A percentile compares a stretch with the other conserved stretches of the same genome.
Conservation (phyloP, 306 rosid species). For the Castanea mollissima region DNA sequence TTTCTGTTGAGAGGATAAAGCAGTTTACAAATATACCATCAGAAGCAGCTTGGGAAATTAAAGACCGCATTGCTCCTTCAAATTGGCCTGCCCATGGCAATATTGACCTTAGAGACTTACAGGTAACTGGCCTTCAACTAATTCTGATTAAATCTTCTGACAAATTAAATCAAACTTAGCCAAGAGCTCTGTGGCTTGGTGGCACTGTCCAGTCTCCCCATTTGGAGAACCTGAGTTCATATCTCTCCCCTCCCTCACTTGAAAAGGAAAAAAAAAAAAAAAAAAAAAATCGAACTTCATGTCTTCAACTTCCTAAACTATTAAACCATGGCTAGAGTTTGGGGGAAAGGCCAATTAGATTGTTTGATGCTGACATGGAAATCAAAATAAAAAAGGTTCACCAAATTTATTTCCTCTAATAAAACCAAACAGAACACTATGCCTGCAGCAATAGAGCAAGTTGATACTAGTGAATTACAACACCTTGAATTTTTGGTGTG, state of each 20-base stretch:
- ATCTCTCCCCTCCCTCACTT: too few relatives aligned
- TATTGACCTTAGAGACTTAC: slow-evolving; percentile 73
- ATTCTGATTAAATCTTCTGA: not conserved
- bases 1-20: slow-evolving; percentile 90
- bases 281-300: too few relatives aligned
- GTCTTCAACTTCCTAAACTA: too few relatives aligned
- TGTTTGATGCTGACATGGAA: not conserved
- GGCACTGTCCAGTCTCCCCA: not conserved
- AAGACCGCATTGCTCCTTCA: slow-evolving; percentile 65
- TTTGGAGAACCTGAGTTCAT: too few relatives aligned
- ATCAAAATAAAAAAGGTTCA: not conserved
- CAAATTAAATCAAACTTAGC: not conserved
- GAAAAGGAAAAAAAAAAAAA: too few relatives aligned
- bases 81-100: slow-evolving; percentile 88
- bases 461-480: not conserved
- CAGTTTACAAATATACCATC: slow-evolving; percentile 81
- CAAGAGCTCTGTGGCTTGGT: too few relatives aligned
- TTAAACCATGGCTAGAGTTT: not conserved
- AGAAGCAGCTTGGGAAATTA: slow-evolving; percentile 69
- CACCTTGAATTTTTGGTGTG: slow-evolving; percentile 20
- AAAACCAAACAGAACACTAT: not conserved
- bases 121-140: slow-evolving; percentile 40
- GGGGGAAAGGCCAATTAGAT: not conserved
- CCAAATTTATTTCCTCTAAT: not conserved
- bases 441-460: not conserved